Evolutionary conservation across 495 filamentous ascomycete species (phyloP), one percentile per base, ranked within the genome.

Genomic region (Penicillium turbatum): DNA sequence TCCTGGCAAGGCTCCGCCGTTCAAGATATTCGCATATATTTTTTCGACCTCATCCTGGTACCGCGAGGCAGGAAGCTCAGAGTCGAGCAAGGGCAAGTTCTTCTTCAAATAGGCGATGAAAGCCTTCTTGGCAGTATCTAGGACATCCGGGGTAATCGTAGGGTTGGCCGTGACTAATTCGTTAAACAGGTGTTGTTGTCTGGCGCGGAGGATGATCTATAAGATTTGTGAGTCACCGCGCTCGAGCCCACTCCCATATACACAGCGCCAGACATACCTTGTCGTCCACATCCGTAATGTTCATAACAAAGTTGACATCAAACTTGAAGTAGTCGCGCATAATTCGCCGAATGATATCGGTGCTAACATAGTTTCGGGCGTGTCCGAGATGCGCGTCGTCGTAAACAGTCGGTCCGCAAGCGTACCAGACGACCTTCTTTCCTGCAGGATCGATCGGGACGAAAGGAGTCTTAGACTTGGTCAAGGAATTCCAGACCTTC

Each of bases 281-380:
- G 72, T 96, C 90, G 66, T 96, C 90, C 2, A 96, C 81, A 72
- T 96, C 89, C 5, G 92, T 96, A 59, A 95, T 88, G 69, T 98
- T 98, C 87, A 95, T 92, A 41, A 97, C 90, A 77, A 96, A 96
- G 38, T 86, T 81, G 50, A 97, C 83, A 30, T 91, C 77, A 67
- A 85, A 96, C 39, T 82, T 82, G 65, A 96, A 96, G 70, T 95
- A 92, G 64, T 95, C 85, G 56, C 76, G 69, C 72, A 97, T 73
- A 57, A 97, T 89, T 61, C 93, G 80, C 34, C 92, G 82, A 54
- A 97, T 84, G 40, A 98, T 93, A 70, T 97, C 93, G 13, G 89
- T 95, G 29, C 83, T 87, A 48, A 96, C 88, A 86, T 96, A 97
- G 72, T 96, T 98, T 48, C 91, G 77, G 10, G 89, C 90, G 72